Evolutionary conservation across 768 basidiomycete genomes (phyloP), one percentile per base, ranked within the genome.

Genomic region (Tylopilus balloui): DNA sequence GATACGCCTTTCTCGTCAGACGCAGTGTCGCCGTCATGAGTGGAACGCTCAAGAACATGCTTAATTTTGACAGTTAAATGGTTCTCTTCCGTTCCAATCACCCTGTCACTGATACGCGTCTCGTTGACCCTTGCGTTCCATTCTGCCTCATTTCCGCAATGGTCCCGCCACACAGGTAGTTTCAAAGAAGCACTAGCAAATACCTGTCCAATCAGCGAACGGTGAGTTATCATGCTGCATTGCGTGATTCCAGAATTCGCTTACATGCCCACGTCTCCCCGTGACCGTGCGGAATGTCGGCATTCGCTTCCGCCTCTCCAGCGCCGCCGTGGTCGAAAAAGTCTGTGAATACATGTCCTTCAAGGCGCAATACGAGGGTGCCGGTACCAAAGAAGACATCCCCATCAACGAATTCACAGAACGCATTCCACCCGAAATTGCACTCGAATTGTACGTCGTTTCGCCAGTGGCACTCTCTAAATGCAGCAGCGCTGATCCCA

Each of bases 301-400:
- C 10, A 1, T 17, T 42, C 40, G 20, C 45, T 50, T 50, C 38
- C 44, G 25, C 32, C 5, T 25, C 9, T 5, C 1, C 54, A 83
- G 82, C 25, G 82, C 75, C 9, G 77, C 86, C 21, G 83, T 95
- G 29, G 80, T 90, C 2, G 89, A 93, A 69, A 93, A 91, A 62
- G 74, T 95, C 45, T 76, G 91, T 35, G 93, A 97, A 67, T 96
- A 92, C 63, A 88, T 95, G 71, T 73, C 79, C 27, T 93, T 87
- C 75, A 93, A 88, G 69, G 73, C 81, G 1, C 77, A 91, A 52
- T 92, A 90, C 62, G 81, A 85, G 52, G 76, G 77, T n/a, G 73
- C 71, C 2, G 79, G 78, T 1, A 71, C 80, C 7, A 89, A 84
- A 55, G 90, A 92, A 58, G 88, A 92, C 42, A 72, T 88, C 19